Evolutionary conservation across 2,329 filamentous ascomycete genomes (phyloP).

Genomic region (Xylaria sp.): DNA sequence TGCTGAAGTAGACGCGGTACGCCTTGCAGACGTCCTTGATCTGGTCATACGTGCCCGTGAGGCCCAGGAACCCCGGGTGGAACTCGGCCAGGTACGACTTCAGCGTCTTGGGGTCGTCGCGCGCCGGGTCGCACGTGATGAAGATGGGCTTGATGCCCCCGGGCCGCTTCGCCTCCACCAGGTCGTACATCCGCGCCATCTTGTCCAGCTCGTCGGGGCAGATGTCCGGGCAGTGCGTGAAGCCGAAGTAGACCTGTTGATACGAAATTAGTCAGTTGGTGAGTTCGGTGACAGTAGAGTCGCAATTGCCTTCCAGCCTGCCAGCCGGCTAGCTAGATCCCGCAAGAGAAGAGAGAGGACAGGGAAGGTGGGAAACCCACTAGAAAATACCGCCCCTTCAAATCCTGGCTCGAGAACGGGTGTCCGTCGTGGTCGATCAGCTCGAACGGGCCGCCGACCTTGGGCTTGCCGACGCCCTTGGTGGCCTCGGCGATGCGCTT

Average conservation of each 20-base stretch:
- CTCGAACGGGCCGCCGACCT: constrained; percentile 86
- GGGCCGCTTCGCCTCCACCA: constrained; percentile 57
- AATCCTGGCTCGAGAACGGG: constrained; percentile 74
- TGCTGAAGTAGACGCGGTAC: constrained; percentile 97
- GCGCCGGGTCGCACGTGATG: constrained; percentile 91
- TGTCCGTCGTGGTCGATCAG: constrained; percentile 81
- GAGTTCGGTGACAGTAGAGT: too few relatives aligned
- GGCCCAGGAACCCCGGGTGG: constrained; percentile 79
- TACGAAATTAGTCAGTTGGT: background rate
- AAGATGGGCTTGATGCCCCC: constrained; percentile 75
- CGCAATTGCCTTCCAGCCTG: too few relatives aligned
- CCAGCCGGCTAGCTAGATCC: too few relatives aligned
- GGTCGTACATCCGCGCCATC: constrained; percentile 94
- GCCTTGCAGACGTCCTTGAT: constrained; percentile 94
- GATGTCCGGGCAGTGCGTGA: constrained; percentile 97
- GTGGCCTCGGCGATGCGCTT: constrained; percentile 87
- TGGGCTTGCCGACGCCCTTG: constrained; percentile 90
- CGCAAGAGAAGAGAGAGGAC: background rate
- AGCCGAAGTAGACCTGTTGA: constrained; percentile 91
- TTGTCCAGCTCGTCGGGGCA: constrained; percentile 99
- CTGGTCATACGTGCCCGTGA: constrained; percentile 92
- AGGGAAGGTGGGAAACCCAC: constrained; percentile 49
- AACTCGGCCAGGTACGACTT: constrained; percentile 90
- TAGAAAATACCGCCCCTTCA: constrained; percentile 84
- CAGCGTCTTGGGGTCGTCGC: constrained; percentile 83